Evolutionary conservation across 1,139 yeast genomes (phyloP).

Genomic region (Sugiyamaella sp.): DNA sequence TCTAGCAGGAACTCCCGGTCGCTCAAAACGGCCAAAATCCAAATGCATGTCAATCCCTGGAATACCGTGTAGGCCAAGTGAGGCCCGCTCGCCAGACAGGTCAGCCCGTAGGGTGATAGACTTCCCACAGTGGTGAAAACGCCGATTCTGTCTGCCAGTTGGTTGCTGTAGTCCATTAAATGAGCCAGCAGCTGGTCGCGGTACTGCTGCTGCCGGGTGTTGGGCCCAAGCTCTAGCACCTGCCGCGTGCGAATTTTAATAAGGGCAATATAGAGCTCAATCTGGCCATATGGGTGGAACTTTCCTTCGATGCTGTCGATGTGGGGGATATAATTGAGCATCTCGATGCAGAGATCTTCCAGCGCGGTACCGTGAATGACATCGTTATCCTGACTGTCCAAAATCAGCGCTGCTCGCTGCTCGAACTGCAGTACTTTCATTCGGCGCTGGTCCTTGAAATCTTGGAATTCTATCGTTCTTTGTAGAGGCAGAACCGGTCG

Average conservation of each 20-base stretch:
- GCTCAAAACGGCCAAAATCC: constrained; percentile 15
- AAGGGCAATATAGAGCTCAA: constrained; percentile 15
- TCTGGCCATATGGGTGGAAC: constrained; percentile 21
- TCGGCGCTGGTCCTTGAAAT: constrained; percentile 15
- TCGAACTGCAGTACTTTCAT: constrained; percentile 8
- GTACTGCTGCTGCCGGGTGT: constrained; percentile 2
- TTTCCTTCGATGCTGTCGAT: constrained; percentile 18
- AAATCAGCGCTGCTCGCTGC: constrained; percentile 7
- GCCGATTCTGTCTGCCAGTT: constrained; percentile 18
- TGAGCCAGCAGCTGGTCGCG: constrained; percentile 10
- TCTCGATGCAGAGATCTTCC: constrained; percentile 14
- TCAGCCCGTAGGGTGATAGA: constrained; percentile 13
- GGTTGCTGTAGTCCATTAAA: constrained; percentile 8
- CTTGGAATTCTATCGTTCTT: constrained; percentile 12
- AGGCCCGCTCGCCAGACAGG: constrained; percentile 17
- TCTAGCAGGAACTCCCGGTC: constrained; percentile 16
- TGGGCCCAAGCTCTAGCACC: constrained; percentile 14
- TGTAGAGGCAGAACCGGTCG: constrained; percentile 10
- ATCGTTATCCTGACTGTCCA: constrained; percentile 2
- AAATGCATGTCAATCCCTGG: constrained; percentile 19
- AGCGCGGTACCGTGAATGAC: constrained; percentile 7
- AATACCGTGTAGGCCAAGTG: constrained; percentile 16
- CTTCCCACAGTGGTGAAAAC: constrained; percentile 16
- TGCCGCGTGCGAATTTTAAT: constrained; percentile 19
- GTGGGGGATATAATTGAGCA: constrained; percentile 10